A percentile compares a stretch with the other conserved stretches of the same genome.
phyloP scores from a whole-genome alignment of 176 grass and related monocot species.

The Hordeum vulgare region MorexV3_pseudomolecules_assembly NC_058524.1:85736736-85737235 shows the following conservation, averaged over 20 bases:
- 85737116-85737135: slow-evolving; percentile 78
- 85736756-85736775: no score
- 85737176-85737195: not conserved
- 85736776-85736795: no score
- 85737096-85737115: slow-evolving; percentile 70
- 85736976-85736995: slow-evolving; percentile 73
- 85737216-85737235: not conserved
- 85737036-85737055: slow-evolving; percentile 47
- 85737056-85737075: slow-evolving; percentile 43
- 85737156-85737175: slow-evolving; percentile 72
- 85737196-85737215: not conserved
- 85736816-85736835: no score
- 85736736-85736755: no score
- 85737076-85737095: slow-evolving; percentile 49
- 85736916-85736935: slow-evolving; percentile 74
- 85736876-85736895: slow-evolving; percentile 46
- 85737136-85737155: slow-evolving; percentile 71
- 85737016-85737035: slow-evolving; percentile 52
- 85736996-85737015: slow-evolving; percentile 39
- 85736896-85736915: slow-evolving; percentile 50
- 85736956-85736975: slow-evolving; percentile 67
- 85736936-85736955: slow-evolving; percentile 53
- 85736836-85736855: no score
- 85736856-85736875: slow-evolving; percentile 48
- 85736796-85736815: no score